Conservation (phyloP, 2,329 filamentous ascomycete species). For the Trichophyton verrucosum region DNA sequence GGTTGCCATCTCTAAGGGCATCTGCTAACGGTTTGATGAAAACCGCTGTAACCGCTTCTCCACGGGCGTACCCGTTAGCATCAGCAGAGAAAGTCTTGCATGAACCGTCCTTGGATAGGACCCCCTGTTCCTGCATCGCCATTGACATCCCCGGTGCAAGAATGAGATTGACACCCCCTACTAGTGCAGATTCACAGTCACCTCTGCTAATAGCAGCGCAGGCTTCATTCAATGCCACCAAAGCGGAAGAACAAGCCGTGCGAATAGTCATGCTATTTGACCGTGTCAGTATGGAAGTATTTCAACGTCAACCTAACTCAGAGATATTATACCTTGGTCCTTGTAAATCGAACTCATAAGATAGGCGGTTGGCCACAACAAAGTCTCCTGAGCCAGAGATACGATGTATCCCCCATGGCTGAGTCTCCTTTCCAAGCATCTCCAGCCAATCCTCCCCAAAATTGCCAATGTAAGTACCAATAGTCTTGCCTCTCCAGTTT, state of each 20-base stretch:
- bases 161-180: not conserved
- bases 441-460: constrained; percentile 19
- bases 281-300: too few species aligned
- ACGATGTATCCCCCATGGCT: constrained; percentile 1
- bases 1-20: constrained; percentile 24
- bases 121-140: constrained; percentile 23
- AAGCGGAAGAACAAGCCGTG: constrained; percentile 8
- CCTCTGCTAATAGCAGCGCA: constrained; percentile 1
- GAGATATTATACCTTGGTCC: constrained; percentile 18
- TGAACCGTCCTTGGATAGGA: constrained; percentile 25
- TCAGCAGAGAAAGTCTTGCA: constrained; percentile 24
- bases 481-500: constrained; percentile 19
- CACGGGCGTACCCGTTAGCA: constrained; percentile 26
- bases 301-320: not conserved
- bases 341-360: constrained; percentile 17
- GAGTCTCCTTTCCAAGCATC: constrained; percentile 9
- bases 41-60: constrained; percentile 25
- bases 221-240: constrained; percentile 6
- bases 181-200: constrained; percentile 11
- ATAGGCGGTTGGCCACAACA: constrained; percentile 13
- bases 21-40: constrained; percentile 20
- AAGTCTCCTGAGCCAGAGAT: constrained; percentile 9
- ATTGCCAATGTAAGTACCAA: constrained; percentile 22
- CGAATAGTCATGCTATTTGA: constrained; percentile 7
- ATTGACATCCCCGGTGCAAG: not conserved